phyloP scores from a whole-genome alignment of 1,284 basidiomycete species.

The Tilletia setariae region DNA sequence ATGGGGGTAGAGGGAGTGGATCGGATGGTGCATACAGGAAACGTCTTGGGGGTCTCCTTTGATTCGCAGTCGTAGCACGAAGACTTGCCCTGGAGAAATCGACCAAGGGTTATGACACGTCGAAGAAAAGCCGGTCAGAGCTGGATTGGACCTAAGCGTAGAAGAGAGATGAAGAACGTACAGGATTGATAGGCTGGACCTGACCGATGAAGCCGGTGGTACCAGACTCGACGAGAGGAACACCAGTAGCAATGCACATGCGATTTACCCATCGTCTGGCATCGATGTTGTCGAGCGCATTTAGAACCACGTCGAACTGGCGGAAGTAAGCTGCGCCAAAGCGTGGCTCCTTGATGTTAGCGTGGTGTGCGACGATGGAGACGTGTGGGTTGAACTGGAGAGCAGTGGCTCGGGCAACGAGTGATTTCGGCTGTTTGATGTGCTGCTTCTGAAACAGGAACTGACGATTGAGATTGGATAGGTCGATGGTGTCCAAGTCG shows the following conservation, averaged over 20 bases:
- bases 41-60: conserved; percentile 87
- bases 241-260: conserved; percentile 84
- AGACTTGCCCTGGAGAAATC: conserved; percentile 26
- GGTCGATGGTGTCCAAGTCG: conserved; percentile 97
- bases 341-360: conserved; percentile 88
- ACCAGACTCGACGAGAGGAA: conserved; percentile 92
- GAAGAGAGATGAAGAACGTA: conserved; percentile 27
- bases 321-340: conserved; percentile 88
- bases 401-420: conserved; percentile 87
- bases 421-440: conserved; percentile 90
- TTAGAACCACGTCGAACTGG: conserved; percentile 86
- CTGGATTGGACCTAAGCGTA: neutral
- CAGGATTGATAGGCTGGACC: conserved; percentile 61
- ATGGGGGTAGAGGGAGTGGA: conserved; percentile 96
- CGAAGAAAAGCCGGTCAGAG: neutral
- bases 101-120: too few relatives aligned
- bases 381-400: conserved; percentile 87
- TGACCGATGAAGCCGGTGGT: conserved; percentile 90
- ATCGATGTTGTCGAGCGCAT: conserved; percentile 82
- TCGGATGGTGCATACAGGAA: conserved; percentile 96
- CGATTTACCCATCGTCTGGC: conserved; percentile 67
- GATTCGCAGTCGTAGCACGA: conserved; percentile 51
- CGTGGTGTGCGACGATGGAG: conserved; percentile 81
- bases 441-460: conserved; percentile 94
- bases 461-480: conserved; percentile 95